A percentile compares a stretch with the other conserved stretches of the same genome.
phyloP scores from a whole-genome alignment of 805 yeast species.

The Yarrowia sp. region DNA sequence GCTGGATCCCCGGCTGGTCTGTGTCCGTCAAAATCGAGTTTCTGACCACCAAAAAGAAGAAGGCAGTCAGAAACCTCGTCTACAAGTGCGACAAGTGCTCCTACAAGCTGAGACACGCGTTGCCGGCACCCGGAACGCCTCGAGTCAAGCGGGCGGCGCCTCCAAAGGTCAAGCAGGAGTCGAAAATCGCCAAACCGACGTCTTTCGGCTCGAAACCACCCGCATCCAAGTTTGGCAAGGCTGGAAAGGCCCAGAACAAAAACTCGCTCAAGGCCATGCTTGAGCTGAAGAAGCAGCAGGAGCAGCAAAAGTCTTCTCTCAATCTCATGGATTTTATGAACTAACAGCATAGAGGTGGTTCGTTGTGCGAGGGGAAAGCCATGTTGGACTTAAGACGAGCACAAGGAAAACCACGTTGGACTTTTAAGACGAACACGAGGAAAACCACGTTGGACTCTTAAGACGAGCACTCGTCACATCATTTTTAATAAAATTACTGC shows the following conservation, averaged over 20 bases:
- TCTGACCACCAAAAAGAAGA: neutral
- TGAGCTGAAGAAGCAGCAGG: slow-evolving; percentile 10
- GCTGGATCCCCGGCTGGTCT: slow-evolving; percentile 19
- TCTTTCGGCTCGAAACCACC: neutral
- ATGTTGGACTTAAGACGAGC: too few species aligned
- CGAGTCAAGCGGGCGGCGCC: neutral
- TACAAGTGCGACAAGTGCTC: neutral
- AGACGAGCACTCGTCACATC: too few species aligned
- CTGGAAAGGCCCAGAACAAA: neutral
- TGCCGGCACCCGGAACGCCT: neutral
- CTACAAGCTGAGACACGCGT: neutral
- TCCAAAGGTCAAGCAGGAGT: neutral
- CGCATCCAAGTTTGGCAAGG: neutral
- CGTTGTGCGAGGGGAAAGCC: too few species aligned
- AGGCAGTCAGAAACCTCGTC: neutral
- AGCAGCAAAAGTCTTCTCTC: neutral
- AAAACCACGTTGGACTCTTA: too few species aligned
- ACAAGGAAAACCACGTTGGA: too few species aligned
- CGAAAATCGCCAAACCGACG: neutral
- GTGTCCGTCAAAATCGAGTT: neutral
- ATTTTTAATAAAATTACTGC: too few species aligned
- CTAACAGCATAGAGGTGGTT: neutral
- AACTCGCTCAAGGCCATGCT: slow-evolving; percentile 23
- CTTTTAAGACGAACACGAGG: too few species aligned
- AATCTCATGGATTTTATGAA: slow-evolving; percentile 14